Percentiles rank a stretch among this genome's conserved stretches.
Conservation (phyloP, 306 rosid genomes). For the Dicorynia guianensis region DNA sequence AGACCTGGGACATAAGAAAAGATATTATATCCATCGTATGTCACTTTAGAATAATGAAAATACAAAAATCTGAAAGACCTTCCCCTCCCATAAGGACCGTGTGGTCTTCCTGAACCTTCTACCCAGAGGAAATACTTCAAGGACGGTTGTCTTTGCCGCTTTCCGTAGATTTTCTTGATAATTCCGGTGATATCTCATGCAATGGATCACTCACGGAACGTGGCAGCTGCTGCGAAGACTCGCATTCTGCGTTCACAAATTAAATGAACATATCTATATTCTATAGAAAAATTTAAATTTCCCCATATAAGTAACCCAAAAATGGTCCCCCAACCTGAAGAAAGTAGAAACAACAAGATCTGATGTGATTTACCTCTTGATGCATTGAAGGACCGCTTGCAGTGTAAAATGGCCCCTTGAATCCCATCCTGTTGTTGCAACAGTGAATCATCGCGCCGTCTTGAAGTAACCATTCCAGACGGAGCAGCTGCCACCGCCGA, state of each 20-base stretch:
- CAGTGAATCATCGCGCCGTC: conserved; percentile 86
- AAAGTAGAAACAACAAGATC: neutral
- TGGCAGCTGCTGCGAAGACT: conserved; percentile 59
- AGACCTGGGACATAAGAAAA: neutral
- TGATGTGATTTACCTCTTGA: conserved; percentile 59
- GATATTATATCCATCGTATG: conserved; percentile 1
- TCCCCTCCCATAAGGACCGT: neutral
- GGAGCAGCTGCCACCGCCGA: conserved; percentile 82
- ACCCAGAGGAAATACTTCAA: conserved; percentile 23
- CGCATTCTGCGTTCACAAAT: conserved; percentile 54
- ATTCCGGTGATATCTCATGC: conserved; percentile 52
- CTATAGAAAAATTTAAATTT: too few relatives aligned
- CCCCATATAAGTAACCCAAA: too few relatives aligned
- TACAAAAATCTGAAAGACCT: neutral
- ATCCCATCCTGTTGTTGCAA: conserved; percentile 95
- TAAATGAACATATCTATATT: too few relatives aligned
- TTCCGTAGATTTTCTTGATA: conserved; percentile 49
- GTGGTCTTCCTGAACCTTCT: neutral
- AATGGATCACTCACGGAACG: conserved; percentile 67
- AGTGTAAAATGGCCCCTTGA: conserved; percentile 95
- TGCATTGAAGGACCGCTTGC: conserved; percentile 94
- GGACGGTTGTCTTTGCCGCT: conserved; percentile 42
- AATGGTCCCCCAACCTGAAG: neutral
- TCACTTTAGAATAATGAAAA: neutral
- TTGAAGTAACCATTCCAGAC: conserved; percentile 48